phyloP scores from a whole-genome alignment of 371 early-diverging fungal genomes.

The Nematocida sp. region DNA sequence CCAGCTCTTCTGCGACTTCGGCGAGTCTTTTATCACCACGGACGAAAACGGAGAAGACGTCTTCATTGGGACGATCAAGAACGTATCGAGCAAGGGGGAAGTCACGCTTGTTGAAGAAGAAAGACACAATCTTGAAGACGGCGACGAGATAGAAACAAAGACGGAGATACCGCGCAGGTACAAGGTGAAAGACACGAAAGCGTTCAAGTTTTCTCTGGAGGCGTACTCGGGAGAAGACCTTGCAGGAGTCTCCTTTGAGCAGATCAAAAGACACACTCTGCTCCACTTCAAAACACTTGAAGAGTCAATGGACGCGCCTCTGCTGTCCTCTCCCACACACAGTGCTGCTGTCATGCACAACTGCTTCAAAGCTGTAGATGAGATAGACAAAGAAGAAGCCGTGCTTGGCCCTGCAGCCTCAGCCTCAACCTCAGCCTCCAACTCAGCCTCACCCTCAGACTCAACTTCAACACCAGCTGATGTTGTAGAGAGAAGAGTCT shows the following conservation, averaged over 20 bases:
- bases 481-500: not conserved
- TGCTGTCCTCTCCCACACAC: not conserved
- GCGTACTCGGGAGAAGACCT: constrained; percentile 40
- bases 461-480: not conserved
- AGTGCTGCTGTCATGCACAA: constrained; percentile 1
- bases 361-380: constrained; percentile 13
- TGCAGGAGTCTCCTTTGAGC: constrained; percentile 46
- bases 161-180: constrained; percentile 19
- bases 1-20: constrained; percentile 91
- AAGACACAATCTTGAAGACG: constrained; percentile 63
- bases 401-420: not conserved
- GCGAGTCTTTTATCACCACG: constrained; percentile 73
- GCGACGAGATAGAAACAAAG: constrained; percentile 59
- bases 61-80: constrained; percentile 81
- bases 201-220: constrained; percentile 50
- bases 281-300: constrained; percentile 29
- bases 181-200: constrained; percentile 52
- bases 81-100: constrained; percentile 68
- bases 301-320: constrained; percentile 52
- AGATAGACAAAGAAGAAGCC: not conserved
- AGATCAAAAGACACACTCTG: constrained; percentile 41
- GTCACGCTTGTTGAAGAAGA: constrained; percentile 59
- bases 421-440: not conserved
- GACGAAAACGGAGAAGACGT: constrained; percentile 90
- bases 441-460: too few species aligned